phyloP scores from a whole-genome alignment of 257 asterid species.

The Galeopsis tetrahit region DNA sequence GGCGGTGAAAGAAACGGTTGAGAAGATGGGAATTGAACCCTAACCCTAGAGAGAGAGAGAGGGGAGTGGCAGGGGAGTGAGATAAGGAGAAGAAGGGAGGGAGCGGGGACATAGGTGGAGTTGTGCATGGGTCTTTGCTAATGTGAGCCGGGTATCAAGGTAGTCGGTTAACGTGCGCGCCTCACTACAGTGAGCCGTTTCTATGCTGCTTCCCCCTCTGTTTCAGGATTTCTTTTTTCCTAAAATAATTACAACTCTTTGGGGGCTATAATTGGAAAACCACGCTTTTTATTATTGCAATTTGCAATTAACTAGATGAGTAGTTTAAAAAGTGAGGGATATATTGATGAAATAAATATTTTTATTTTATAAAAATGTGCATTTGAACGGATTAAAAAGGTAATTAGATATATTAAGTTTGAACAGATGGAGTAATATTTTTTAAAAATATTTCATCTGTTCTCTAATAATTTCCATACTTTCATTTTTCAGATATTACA shows the following conservation, averaged over 20 bases:
- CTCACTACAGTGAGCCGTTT: constrained; percentile 40
- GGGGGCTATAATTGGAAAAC: background rate
- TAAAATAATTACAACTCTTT: background rate
- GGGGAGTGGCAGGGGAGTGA: constrained; percentile 41
- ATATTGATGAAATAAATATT: no score
- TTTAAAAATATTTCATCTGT: no score
- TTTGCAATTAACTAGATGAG: no score
- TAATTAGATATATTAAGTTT: no score
- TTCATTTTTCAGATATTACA: no score
- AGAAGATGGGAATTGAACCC: constrained; percentile 42
- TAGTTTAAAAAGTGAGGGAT: no score
- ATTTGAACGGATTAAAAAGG: no score
- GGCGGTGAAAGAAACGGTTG: constrained; percentile 30
- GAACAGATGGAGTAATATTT: no score
- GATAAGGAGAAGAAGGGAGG: constrained; percentile 52
- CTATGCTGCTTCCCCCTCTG: constrained; percentile 23
- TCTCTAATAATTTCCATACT: no score
- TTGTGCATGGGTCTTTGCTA: constrained; percentile 64
- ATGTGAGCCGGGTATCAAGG: constrained; percentile 48
- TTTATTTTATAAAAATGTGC: no score
- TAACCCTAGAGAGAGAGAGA: constrained; percentile 61
- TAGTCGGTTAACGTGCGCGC: constrained; percentile 59
- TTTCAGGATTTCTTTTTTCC: background rate
- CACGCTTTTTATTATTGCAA: background rate
- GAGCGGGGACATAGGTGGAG: constrained; percentile 57